Percentiles rank a stretch among this genome's conserved stretches.
phyloP scores from a whole-genome alignment of 345 rosid species.

The Lepidium sativum region DNA sequence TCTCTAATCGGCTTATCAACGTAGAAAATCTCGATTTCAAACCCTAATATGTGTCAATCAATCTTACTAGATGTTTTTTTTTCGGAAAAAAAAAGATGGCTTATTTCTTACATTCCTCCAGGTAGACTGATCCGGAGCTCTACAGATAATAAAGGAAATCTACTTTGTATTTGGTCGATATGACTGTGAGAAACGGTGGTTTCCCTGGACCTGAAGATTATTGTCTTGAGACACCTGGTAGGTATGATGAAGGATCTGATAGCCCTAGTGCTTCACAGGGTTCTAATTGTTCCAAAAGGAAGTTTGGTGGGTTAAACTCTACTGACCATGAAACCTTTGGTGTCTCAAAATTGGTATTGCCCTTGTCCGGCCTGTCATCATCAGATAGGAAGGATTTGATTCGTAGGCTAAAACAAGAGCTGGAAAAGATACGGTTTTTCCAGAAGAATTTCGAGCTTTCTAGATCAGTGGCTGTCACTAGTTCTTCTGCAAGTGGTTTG shows the following conservation, averaged over 20 bases:
- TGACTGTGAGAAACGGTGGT: conserved; percentile 20
- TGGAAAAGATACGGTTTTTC: conserved; percentile 45
- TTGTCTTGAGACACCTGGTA: conserved; percentile 9
- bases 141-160: not conserved
- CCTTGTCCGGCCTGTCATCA: conserved; percentile 49
- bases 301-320: conserved; percentile 39
- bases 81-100: too few species aligned
- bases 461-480: conserved; percentile 23
- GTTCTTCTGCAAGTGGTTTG: conserved; percentile 48
- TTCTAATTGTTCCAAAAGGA: conserved; percentile 50
- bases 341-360: conserved; percentile 46
- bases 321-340: conserved; percentile 28
- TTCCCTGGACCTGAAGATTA: conserved; percentile 4
- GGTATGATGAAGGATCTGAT: conserved; percentile 47
- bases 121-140: not conserved
- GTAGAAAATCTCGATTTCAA: too few species aligned
- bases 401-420: conserved; percentile 47
- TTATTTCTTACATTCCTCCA: not conserved
- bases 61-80: not conserved
- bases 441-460: conserved; percentile 40
- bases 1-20: too few species aligned
- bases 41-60: not conserved
- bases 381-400: conserved; percentile 51
- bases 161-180: not conserved
- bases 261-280: conserved; percentile 57